Base-by-base conservation (phyloP, 352 stramenopile species). In the Globisporangium polare region DNA sequence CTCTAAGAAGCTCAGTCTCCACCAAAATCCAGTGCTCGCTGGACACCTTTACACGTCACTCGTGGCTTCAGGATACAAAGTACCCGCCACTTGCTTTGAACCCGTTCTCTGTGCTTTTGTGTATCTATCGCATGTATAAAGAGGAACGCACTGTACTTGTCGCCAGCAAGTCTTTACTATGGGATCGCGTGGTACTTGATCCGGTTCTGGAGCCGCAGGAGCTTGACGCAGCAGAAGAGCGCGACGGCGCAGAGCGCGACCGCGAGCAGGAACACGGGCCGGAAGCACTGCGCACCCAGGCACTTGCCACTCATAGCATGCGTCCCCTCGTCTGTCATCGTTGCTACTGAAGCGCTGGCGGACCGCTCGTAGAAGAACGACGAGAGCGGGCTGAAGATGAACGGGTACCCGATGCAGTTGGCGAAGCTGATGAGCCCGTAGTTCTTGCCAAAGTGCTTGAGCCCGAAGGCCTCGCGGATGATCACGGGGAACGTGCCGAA, bases 381-480 rank as follows among this genome's bases (percentile, higher is more conserved):
- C 46, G 82, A 83, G 27, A 95, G 63, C 12, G 86, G 86, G 49
- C 83, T 89, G 50, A 83, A 84, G 59, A 93, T 70, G 18, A 95
- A 74, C 39, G 86, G 86, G 53, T 90, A 95, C 8, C 86, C 86
- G 45, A 93, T 78, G 57, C 77, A 89, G 68, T 93, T 95, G 49
- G 86, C 86, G 24, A 92, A 61, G 33, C 82, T 91, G 53, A 95
- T 64, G 47, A 92, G 74, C 6, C 86, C 86, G 58, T 89, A 95
- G 64, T 95, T 95, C 61, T 93, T 93, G 50, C 86, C 86, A 68
- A 88, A 92, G 66, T 95, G 80, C 41, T 69, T 70, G 22, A 88
- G 45, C 15, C 86, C 86, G 58, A 93, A 95, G 39, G 86, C 73
- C 47, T 95, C 86, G 33, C 86, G 86, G 52, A 90, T 79, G 46